Percentiles rank a stretch among this genome's conserved stretches.
phyloP scores from a whole-genome alignment of 352 stramenopile species.

The Phytophthora foliorum region DNA sequence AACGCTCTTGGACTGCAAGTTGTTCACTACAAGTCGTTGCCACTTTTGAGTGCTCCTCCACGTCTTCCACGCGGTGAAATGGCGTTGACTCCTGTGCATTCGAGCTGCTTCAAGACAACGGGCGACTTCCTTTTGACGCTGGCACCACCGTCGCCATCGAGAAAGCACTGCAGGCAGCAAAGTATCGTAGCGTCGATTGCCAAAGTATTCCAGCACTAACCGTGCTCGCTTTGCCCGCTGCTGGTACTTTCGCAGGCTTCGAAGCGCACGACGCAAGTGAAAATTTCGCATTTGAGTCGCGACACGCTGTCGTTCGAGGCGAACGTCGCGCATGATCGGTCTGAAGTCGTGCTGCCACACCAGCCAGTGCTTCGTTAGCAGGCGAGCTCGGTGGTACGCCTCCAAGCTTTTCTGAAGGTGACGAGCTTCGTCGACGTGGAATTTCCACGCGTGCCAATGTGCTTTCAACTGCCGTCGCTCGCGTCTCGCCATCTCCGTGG shows the following conservation, averaged over 20 bases:
- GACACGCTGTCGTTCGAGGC: neutral
- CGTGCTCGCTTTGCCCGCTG: slow-evolving; percentile 35
- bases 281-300: slow-evolving; percentile 18
- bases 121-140: slow-evolving; percentile 10
- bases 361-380: slow-evolving; percentile 76
- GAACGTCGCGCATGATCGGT: slow-evolving; percentile 5
- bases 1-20: slow-evolving; percentile 9
- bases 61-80: slow-evolving; percentile 25
- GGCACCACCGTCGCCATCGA: slow-evolving; percentile 26
- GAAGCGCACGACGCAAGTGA: slow-evolving; percentile 27
- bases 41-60: slow-evolving; percentile 19
- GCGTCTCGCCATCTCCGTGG: slow-evolving; percentile 55
- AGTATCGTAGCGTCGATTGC: slow-evolving; percentile 40
- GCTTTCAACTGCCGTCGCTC: slow-evolving; percentile 49
- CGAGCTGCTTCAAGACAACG: slow-evolving; percentile 8
- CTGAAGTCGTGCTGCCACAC: slow-evolving; percentile 66
- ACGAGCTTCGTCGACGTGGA: slow-evolving; percentile 44
- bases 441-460: slow-evolving; percentile 61
- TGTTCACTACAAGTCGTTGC: slow-evolving; percentile 26
- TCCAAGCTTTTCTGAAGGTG: slow-evolving; percentile 58
- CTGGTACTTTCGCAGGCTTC: slow-evolving; percentile 9
- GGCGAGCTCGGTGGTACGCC: slow-evolving; percentile 53
- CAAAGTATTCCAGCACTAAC: slow-evolving; percentile 53
- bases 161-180: slow-evolving; percentile 34
- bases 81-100: slow-evolving; percentile 5